Percentiles rank a stretch among this genome's conserved stretches.
These are phyloP conservation scores for Aspergillus ochraceoroseus DNA, from an alignment of 2,329 filamentous ascomycete genomes.

Conservation along the genomic window DNA sequence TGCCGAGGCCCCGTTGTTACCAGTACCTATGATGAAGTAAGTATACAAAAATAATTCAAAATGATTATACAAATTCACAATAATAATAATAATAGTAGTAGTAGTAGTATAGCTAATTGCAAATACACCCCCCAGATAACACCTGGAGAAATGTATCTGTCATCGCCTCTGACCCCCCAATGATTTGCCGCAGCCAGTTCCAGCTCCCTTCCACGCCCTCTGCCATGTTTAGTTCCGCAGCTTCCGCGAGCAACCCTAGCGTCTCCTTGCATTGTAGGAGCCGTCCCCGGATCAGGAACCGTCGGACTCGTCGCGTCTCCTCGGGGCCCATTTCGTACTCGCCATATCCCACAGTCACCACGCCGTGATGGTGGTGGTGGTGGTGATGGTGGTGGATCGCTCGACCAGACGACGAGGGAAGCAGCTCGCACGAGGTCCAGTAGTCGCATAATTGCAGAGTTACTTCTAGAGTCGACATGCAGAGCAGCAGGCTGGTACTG, in stretches of 20 bases:
- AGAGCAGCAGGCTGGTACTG: slow-evolving; percentile 26
- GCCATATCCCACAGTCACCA: slow-evolving; percentile 28
- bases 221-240: slow-evolving; percentile 15
- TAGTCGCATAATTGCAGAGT: slow-evolving; percentile 31
- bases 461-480: slow-evolving; percentile 31
- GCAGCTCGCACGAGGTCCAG: slow-evolving; percentile 28
- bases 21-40: neutral
- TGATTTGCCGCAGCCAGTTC: slow-evolving; percentile 27
- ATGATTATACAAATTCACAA: neutral
- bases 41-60: neutral
- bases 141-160: slow-evolving; percentile 29
- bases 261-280: slow-evolving; percentile 29
- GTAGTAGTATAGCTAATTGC: slow-evolving; percentile 11
- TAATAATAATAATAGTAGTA: slow-evolving; percentile 3
- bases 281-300: slow-evolving; percentile 27
- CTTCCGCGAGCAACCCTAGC: slow-evolving; percentile 22
- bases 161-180: slow-evolving; percentile 29
- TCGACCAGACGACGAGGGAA: slow-evolving; percentile 11
- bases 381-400: too few species aligned
- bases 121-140: slow-evolving; percentile 29
- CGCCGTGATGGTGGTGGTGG: too few species aligned
- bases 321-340: slow-evolving; percentile 30
- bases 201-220: slow-evolving; percentile 17
- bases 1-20: slow-evolving; percentile 15
- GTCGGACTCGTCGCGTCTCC: slow-evolving; percentile 28